Percentiles rank a stretch among this genome's conserved stretches.
Evolutionary conservation across 2,329 filamentous ascomycete species (phyloP).

Genomic region (Polychaeton citri): DNA sequence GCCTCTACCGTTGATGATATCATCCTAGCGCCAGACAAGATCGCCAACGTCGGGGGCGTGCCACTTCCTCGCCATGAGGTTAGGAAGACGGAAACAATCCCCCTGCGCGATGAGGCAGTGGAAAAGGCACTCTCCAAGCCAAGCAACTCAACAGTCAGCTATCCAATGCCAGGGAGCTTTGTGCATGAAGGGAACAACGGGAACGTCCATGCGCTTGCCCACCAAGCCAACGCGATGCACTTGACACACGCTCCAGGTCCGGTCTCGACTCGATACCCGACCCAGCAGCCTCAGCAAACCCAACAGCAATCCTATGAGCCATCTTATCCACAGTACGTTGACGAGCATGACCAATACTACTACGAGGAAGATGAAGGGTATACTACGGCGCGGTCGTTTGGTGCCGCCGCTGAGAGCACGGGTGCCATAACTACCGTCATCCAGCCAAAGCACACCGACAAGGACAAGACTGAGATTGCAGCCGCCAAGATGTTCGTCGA

Average conservation of each 20-base stretch:
- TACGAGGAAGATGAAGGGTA: constrained; percentile 59
- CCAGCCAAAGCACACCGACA: constrained; percentile 57
- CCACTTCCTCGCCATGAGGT: constrained; percentile 10
- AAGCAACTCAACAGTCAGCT: background rate
- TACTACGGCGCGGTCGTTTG: constrained; percentile 65
- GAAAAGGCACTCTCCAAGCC: background rate
- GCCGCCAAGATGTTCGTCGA: constrained; percentile 54
- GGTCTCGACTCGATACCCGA: background rate
- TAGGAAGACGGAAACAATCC: constrained; percentile 13
- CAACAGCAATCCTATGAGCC: constrained; percentile 8
- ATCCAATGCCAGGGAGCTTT: background rate
- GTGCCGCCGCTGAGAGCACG: constrained; percentile 57
- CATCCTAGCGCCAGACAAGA: background rate
- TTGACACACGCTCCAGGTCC: background rate
- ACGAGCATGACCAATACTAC: constrained; percentile 49
- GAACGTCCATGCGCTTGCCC: background rate
- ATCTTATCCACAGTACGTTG: constrained; percentile 54
- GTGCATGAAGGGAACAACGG: background rate
- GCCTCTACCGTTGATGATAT: background rate
- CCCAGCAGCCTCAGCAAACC: constrained; percentile 4
- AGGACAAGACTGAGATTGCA: constrained; percentile 60
- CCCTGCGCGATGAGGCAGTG: constrained; percentile 14
- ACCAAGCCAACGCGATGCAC: background rate
- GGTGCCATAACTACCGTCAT: constrained; percentile 52
- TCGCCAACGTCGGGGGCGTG: constrained; percentile 2